A percentile compares a stretch with the other conserved stretches of the same genome.
phyloP scores from a whole-genome alignment of 495 filamentous ascomycete species.

The Pseudomonodictys pantanalensis region DNA sequence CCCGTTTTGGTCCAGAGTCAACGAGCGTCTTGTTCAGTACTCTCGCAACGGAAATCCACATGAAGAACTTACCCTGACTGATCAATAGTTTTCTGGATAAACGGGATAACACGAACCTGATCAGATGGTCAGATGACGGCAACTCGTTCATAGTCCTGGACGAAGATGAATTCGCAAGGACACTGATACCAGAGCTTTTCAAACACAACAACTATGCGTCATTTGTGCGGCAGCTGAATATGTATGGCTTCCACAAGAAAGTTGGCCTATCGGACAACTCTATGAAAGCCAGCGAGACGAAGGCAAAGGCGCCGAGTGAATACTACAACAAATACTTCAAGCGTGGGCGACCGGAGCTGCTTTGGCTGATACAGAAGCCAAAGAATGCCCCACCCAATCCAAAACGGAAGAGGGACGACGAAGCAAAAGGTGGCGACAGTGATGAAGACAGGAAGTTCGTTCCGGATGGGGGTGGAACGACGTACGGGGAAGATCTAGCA shows the following conservation, averaged over 20 bases:
- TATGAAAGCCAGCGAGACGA: constrained; percentile 92
- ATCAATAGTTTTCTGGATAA: constrained; percentile 94
- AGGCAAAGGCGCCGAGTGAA: constrained; percentile 96
- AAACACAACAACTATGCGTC: constrained; percentile 99
- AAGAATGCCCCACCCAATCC: constrained; percentile 58
- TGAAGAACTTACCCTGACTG: too few relatives aligned
- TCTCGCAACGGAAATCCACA: too few relatives aligned
- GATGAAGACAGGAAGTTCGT: constrained; percentile 40
- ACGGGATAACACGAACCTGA: constrained; percentile 85
- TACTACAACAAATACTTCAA: constrained; percentile 97
- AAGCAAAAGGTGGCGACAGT: constrained; percentile 57
- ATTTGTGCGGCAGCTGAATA: constrained; percentile 96
- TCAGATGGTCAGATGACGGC: constrained; percentile 94
- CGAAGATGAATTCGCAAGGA: constrained; percentile 98
- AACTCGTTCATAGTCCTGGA: constrained; percentile 96
- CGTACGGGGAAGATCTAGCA: constrained; percentile 37
- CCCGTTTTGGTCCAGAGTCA: too few relatives aligned
- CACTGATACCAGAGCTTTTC: constrained; percentile 92
- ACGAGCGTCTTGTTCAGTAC: too few relatives aligned
- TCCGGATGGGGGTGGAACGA: constrained; percentile 24
- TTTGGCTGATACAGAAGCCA: constrained; percentile 98
- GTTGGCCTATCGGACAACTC: constrained; percentile 96
- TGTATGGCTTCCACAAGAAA: constrained; percentile 99
- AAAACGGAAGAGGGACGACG: constrained; percentile 64
- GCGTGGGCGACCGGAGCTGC: constrained; percentile 83